These are phyloP conservation scores for Gastrodia elata DNA, from an alignment of 106 monocot genomes.

Conservation along the genomic window DNA sequence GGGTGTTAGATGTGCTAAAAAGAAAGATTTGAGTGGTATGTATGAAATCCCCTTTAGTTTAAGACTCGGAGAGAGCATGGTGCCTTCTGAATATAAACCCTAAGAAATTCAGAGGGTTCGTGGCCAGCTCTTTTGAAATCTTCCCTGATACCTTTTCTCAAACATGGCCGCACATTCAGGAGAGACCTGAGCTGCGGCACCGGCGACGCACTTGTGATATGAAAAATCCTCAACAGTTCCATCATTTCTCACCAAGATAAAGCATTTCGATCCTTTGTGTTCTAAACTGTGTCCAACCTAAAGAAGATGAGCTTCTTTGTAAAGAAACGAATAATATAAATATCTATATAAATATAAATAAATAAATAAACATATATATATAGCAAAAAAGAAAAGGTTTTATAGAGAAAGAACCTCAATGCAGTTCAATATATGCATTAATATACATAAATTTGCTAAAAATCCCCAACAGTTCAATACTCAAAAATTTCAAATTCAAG, in stretches of 20 bases:
- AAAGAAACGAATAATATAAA: background rate
- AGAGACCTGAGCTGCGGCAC: slow-evolving; percentile 39
- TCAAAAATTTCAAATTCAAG: too few relatives aligned
- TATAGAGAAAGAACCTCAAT: background rate
- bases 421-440: background rate
- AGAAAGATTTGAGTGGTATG: too few relatives aligned
- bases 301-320: background rate
- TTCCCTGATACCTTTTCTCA: background rate
- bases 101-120: too few relatives aligned
- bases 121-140: background rate
- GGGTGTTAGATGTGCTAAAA: too few relatives aligned
- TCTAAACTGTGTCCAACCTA: slow-evolving; percentile 45
- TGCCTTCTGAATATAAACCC: too few relatives aligned
- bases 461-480: too few relatives aligned
- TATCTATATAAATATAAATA: background rate
- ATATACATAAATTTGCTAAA: background rate
- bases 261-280: slow-evolving; percentile 50
- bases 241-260: slow-evolving; percentile 52
- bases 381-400: background rate
- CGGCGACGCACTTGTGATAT: slow-evolving; percentile 58
- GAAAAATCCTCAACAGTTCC: slow-evolving; percentile 73
- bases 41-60: too few relatives aligned
- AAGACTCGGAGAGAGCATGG: too few relatives aligned
- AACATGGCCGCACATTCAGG: slow-evolving; percentile 8
- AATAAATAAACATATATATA: background rate